Percentiles rank a stretch among this genome's conserved stretches.
Conservation (phyloP, 805 yeast species). For the Pichia kluyveri region DNA sequence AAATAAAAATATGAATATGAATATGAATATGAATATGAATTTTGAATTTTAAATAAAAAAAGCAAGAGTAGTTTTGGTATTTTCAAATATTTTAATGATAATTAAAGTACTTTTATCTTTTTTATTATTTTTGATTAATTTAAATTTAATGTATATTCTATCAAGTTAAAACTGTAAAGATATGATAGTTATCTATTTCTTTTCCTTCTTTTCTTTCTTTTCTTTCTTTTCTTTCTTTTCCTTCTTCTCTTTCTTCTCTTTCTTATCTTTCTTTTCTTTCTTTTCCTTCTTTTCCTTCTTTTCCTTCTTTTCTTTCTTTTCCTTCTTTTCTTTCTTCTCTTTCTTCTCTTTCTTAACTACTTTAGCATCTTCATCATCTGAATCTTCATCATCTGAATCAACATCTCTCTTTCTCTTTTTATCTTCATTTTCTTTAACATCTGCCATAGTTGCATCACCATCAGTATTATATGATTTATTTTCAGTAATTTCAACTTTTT, state of each 20-base stretch:
- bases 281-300: conserved; percentile 25
- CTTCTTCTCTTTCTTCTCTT: conserved; percentile 18
- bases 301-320: conserved; percentile 17
- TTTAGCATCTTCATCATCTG: conserved; percentile 16
- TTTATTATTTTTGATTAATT: too few relatives aligned
- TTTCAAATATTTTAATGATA: too few relatives aligned
- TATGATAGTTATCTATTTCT: conserved; percentile 5
- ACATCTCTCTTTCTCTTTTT: conserved; percentile 19
- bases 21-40: too few relatives aligned
- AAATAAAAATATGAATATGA: too few relatives aligned
- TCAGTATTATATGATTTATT: conserved; percentile 89
- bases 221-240: conserved; percentile 9
- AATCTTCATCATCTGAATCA: conserved; percentile 16
- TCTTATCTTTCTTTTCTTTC: conserved; percentile 25
- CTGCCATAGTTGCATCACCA: conserved; percentile 48
- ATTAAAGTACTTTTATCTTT: too few relatives aligned
- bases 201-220: conserved; percentile 19
- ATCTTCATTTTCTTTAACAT: conserved; percentile 11
- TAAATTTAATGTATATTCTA: too few relatives aligned
- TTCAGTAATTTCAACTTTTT: conserved; percentile 79
- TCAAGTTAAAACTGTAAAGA: too few relatives aligned
- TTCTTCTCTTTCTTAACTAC: conserved; percentile 16
- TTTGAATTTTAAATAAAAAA: too few relatives aligned
- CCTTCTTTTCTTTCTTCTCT: conserved; percentile 16
- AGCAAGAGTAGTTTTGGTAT: too few relatives aligned